Base-by-base conservation (phyloP, 768 basidiomycete species). In the Pisolithus microcarpus region DNA sequence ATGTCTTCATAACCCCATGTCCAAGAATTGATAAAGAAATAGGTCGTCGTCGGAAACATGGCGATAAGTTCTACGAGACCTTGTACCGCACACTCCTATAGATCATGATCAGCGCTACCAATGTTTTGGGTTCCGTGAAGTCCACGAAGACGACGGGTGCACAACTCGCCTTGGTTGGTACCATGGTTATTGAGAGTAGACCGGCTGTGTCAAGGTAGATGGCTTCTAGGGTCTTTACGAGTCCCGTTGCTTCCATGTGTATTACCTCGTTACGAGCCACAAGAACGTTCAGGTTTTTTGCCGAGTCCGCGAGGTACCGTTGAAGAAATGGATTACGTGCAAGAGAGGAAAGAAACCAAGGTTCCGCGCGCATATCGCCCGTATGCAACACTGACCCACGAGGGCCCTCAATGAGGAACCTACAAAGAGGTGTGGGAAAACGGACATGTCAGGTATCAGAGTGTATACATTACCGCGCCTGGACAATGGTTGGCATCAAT, bases 1-100 rank as follows among this genome's bases (percentile, higher is more conserved):
- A 94, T 70, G 50, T 93, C 90, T 66, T 99, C 95, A 63, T 96
- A 97, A 1, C 95, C 95, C 85, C 88, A 94, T 0, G 94, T 95
- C 95, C 95, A 99, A 0, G 80, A 64, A 61, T 96, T 95, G 51
- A 99, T 74, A 70, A 87, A 97, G 70, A 98, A 96, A 49, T 80
- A 73, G 0, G 84, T 84, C 4, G 75, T 70, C 0, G 71, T 54
- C 0, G 91, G 85, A 51, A 85, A 87, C 3, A 82, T 61, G 9
- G 73, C 70, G 66, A 97, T 85, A 1, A 96, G 73, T 16, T 79
- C 70, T 18, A 91, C 66, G 3, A 95, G 69, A 2, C 84, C 87
- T 23, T 70, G 56, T 0, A 82, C 79, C 0, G 88, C 92, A 16
- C 76, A 70, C 19, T 75, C 73, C 91, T 95, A 56, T 2, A 26